Conservation (phyloP, 176 grass and related monocot species). For the Alloteropsis semialata region DNA sequence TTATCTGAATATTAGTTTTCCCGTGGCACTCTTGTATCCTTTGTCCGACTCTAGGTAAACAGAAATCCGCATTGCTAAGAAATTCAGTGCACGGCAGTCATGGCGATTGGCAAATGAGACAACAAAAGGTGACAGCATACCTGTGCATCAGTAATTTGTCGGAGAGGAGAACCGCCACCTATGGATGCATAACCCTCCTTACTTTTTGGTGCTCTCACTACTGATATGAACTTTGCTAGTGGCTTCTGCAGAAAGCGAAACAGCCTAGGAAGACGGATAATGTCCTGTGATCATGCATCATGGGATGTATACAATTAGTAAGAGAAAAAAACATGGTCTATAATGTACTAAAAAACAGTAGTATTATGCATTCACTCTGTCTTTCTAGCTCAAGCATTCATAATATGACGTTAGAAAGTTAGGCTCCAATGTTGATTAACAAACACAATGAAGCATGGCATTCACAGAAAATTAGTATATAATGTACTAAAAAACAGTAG, state of each 20-base stretch:
- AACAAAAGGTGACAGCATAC: conserved; percentile 20
- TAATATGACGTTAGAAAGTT: background rate
- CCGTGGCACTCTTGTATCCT: background rate
- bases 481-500: conserved; percentile 1
- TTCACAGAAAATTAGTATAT: background rate
- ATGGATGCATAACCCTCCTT: conserved; percentile 99
- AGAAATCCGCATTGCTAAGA: background rate
- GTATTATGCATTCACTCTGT: background rate
- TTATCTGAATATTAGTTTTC: background rate
- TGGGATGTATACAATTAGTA: conserved; percentile 14
- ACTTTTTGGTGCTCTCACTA: conserved; percentile 94
- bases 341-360: conserved; percentile 4
- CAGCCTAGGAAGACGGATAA: conserved; percentile 91
- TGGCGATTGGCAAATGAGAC: background rate
- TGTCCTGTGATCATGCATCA: conserved; percentile 69
- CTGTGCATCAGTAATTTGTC: conserved; percentile 96
- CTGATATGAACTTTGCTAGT: conserved; percentile 94
- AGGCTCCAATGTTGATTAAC: background rate
- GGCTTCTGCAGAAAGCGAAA: conserved; percentile 97
- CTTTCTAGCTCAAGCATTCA: conserved; percentile 4
- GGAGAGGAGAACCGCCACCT: conserved; percentile 95
- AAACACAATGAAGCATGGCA: background rate
- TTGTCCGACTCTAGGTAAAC: background rate
- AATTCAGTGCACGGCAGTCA: background rate
- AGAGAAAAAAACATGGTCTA: conserved; percentile 13